Conservation (phyloP, 768 basidiomycete species). For the Lentinula sp. region DNA sequence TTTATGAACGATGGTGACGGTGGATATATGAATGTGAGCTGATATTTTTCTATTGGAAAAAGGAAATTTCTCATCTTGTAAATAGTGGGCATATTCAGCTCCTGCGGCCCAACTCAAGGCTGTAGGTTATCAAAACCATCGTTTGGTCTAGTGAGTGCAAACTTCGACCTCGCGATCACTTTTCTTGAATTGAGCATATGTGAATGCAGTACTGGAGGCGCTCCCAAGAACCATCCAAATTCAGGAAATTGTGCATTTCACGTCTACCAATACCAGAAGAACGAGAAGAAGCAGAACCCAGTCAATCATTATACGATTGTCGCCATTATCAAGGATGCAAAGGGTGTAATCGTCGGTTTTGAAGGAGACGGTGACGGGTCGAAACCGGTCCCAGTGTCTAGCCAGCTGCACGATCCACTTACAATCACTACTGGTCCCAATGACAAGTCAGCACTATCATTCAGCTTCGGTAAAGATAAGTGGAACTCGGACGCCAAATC, state of each 20-base stretch:
- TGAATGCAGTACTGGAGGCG: background rate
- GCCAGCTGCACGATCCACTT: background rate
- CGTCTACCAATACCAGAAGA: background rate
- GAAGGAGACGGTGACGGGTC: background rate
- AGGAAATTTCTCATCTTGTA: too few relatives aligned
- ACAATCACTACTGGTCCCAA: background rate
- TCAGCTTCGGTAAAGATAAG: background rate
- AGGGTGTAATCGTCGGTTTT: background rate
- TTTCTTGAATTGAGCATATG: background rate
- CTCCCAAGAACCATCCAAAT: background rate
- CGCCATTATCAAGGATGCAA: background rate
- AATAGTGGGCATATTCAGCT: background rate
- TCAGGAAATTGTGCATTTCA: background rate
- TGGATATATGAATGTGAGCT: background rate
- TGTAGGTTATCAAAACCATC: background rate
- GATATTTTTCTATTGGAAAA: background rate
- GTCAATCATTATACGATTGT: background rate
- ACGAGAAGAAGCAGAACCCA: background rate
- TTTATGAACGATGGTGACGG: background rate
- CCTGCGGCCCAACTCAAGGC: background rate
- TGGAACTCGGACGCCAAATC: background rate
- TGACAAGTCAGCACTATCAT: background rate
- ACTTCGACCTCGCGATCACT: background rate
- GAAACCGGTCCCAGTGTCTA: background rate
- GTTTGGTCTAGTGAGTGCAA: background rate